Evolutionary conservation across 1,139 yeast species (phyloP).

Genomic region (Keqinozyma sinolaborantium): DNA sequence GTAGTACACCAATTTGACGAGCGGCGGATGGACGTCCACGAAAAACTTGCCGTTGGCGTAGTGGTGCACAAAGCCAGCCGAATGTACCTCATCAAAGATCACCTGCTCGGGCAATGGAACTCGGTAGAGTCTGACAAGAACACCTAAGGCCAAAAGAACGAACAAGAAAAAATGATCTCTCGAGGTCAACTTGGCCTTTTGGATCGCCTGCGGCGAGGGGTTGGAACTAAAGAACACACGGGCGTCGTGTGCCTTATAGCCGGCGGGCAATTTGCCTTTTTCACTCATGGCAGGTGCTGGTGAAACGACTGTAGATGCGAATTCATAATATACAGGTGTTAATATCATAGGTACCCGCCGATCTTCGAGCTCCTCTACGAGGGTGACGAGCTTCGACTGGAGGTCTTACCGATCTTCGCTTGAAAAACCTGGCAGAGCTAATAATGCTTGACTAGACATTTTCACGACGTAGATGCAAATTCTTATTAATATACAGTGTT

Average conservation of each 20-base stretch:
- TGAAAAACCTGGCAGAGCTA: too few species aligned
- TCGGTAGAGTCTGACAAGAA: slow-evolving; percentile 46
- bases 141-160: slow-evolving; percentile 16
- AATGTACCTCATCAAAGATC: slow-evolving; percentile 89
- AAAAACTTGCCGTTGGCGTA: slow-evolving; percentile 63
- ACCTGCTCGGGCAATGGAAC: slow-evolving; percentile 72
- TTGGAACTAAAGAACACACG: slow-evolving; percentile 11
- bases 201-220: slow-evolving; percentile 5
- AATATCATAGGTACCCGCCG: slow-evolving; percentile 43
- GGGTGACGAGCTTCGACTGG: slow-evolving; percentile 58
- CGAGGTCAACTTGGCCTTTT: slow-evolving; percentile 4
- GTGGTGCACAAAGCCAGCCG: slow-evolving; percentile 33
- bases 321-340: slow-evolving; percentile 1
- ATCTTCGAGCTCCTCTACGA: slow-evolving; percentile 37
- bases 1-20: slow-evolving; percentile 47
- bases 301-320: too few species aligned
- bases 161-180: slow-evolving; percentile 21
- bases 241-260: slow-evolving; percentile 17
- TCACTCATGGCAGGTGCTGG: slow-evolving; percentile 3
- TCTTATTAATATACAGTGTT: slow-evolving; percentile 2
- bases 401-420: too few species aligned
- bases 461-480: too few species aligned
- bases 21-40: slow-evolving; percentile 62
- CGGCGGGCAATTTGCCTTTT: slow-evolving; percentile 13
- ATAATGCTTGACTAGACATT: too few species aligned